A percentile compares a stretch with the other conserved stretches of the same genome.
Evolutionary conservation across 768 basidiomycete species (phyloP).

Genomic region (Tylopilus vinaceipallidus): DNA sequence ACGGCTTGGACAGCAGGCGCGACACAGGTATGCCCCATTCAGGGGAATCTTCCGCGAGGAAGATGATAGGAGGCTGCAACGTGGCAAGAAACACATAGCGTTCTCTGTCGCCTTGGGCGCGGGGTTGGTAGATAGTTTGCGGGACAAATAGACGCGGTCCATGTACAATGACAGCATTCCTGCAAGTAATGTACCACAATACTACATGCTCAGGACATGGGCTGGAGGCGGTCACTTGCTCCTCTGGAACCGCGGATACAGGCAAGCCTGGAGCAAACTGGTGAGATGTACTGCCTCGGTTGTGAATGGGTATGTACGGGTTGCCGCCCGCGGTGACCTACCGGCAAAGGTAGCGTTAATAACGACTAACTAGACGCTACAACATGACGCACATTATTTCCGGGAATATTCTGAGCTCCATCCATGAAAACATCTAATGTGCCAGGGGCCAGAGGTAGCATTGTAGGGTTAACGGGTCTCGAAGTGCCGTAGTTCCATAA

Average conservation of each 20-base stretch:
- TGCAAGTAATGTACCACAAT: background rate
- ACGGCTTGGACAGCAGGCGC: slow-evolving; percentile 56
- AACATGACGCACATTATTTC: slow-evolving; percentile 1
- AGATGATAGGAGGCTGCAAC: slow-evolving; percentile 59
- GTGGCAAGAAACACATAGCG: slow-evolving; percentile 68
- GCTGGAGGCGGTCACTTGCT: background rate
- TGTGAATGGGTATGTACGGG: background rate
- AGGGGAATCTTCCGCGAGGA: slow-evolving; percentile 47
- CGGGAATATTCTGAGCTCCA: background rate
- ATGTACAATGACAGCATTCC: slow-evolving; percentile 20
- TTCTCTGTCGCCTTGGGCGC: slow-evolving; percentile 65
- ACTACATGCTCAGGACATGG: background rate
- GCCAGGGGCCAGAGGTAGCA: too few species aligned
- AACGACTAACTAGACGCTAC: background rate
- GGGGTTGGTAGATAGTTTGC: slow-evolving; percentile 67
- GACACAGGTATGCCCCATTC: slow-evolving; percentile 59
- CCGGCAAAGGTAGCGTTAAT: background rate
- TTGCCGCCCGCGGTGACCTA: background rate
- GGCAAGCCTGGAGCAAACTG: background rate
- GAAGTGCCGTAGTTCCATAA: background rate
- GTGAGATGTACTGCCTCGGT: background rate
- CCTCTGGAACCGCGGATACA: background rate
- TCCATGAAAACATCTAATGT: background rate
- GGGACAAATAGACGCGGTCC: slow-evolving; percentile 51
- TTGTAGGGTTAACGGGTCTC: too few species aligned